phyloP scores from a whole-genome alignment of 1,284 basidiomycete genomes.

The Malassezia obtusa region DNA sequence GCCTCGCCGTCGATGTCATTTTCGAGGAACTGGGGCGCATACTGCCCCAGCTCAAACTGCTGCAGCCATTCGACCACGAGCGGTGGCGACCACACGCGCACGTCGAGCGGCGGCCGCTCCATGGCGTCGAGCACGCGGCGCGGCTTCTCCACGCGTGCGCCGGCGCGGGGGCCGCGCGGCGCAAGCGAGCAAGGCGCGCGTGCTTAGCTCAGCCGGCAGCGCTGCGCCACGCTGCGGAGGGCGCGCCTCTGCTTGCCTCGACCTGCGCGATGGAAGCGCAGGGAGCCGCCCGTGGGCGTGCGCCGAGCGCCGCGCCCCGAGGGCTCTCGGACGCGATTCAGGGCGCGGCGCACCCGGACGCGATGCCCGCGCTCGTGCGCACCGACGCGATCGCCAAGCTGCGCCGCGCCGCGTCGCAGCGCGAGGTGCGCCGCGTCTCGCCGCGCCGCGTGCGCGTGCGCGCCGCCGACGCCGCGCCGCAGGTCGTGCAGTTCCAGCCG shows the following conservation, averaged over 20 bases:
- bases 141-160: not conserved
- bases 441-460: slow-evolving; percentile 1
- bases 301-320: not conserved
- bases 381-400: slow-evolving; percentile 13
- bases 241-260: too few species aligned
- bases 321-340: not conserved
- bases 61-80: slow-evolving; percentile 35
- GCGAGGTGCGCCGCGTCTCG: slow-evolving; percentile 9
- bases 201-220: not conserved
- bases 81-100: slow-evolving; percentile 32
- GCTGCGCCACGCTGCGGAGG: not conserved
- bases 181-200: too few species aligned
- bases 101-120: slow-evolving; percentile 22
- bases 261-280: not conserved
- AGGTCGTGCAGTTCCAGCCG: slow-evolving; percentile 1
- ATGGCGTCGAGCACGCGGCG: not conserved
- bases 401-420: slow-evolving; percentile 16
- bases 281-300: not conserved
- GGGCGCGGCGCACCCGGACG: not conserved
- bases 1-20: slow-evolving; percentile 45
- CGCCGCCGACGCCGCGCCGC: not conserved
- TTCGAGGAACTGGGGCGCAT: slow-evolving; percentile 23
- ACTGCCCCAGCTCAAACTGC: slow-evolving; percentile 24
- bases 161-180: too few species aligned
- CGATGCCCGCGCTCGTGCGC: not conserved